Percentiles rank a stretch among this genome's conserved stretches.
These are phyloP conservation scores for Tarenaya hassleriana DNA, from an alignment of 345 rosid genomes.

Conservation along the genomic window DNA sequence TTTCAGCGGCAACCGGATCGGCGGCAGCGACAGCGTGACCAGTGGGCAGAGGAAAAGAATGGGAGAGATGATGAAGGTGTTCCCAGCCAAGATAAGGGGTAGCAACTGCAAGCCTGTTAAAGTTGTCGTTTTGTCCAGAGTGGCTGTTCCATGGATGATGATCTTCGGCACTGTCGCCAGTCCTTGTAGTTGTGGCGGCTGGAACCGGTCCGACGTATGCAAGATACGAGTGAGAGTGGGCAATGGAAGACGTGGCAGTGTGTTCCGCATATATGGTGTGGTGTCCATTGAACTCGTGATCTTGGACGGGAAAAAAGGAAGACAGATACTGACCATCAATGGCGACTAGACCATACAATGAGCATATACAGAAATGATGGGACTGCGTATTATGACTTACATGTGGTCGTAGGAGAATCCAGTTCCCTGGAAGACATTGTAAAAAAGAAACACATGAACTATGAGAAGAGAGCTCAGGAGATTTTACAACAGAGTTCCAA, in stretches of 20 bases:
- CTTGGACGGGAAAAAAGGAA: constrained; percentile 29
- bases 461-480: constrained; percentile 4
- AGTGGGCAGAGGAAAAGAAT: constrained; percentile 34
- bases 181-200: constrained; percentile 33
- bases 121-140: constrained; percentile 37
- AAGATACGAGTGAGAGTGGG: constrained; percentile 55
- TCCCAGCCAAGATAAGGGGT: constrained; percentile 49
- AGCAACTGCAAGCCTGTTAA: constrained; percentile 45
- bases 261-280: constrained; percentile 40
- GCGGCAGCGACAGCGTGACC: constrained; percentile 35
- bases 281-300: constrained; percentile 46
- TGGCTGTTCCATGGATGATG: constrained; percentile 49
- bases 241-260: constrained; percentile 36
- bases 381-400: constrained; percentile 39
- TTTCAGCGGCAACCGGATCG: constrained; percentile 42
- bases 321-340: constrained; percentile 7
- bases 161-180: constrained; percentile 35
- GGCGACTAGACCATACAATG: constrained; percentile 16
- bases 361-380: constrained; percentile 3
- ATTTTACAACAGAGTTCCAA: background rate
- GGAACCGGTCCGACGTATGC: constrained; percentile 48
- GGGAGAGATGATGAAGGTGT: constrained; percentile 31
- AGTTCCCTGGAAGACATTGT: constrained; percentile 47
- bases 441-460: constrained; percentile 26
- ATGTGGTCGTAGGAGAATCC: constrained; percentile 50